phyloP scores from a whole-genome alignment of 73 alveolate genomes.

The Loxodes magnus region DNA sequence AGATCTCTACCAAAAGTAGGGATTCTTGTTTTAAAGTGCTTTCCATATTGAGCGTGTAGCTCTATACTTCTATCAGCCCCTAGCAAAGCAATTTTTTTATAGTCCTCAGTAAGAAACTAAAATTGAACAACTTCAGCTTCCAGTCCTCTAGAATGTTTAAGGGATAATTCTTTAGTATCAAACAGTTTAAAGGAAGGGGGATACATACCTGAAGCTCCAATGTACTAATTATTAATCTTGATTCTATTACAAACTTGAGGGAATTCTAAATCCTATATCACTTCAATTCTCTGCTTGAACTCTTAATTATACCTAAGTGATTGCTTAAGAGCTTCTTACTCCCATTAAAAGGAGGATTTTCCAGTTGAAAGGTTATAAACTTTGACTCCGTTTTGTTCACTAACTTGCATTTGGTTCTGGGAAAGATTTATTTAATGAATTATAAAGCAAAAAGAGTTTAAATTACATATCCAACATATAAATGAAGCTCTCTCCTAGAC shows the following conservation, averaged over 20 bases:
- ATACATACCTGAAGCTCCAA: slow-evolving; percentile 87
- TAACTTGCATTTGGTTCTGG: slow-evolving; percentile 22
- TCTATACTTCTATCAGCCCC: slow-evolving; percentile 89
- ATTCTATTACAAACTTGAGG: slow-evolving; percentile 56
- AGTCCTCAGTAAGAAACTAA: slow-evolving; percentile 76
- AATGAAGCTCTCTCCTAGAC: too few species aligned
- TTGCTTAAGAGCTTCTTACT: slow-evolving; percentile 50
- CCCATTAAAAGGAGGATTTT: slow-evolving; percentile 54
- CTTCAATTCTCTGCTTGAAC: slow-evolving; percentile 52
- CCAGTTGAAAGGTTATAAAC: slow-evolving; percentile 69
- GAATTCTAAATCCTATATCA: slow-evolving; percentile 74
- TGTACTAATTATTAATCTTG: slow-evolving; percentile 61
- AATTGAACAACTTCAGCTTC: slow-evolving; percentile 86
- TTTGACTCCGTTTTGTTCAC: slow-evolving; percentile 43
- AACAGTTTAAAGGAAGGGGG: slow-evolving; percentile 87
- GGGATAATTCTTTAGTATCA: slow-evolving; percentile 76
- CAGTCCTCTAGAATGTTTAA: slow-evolving; percentile 90
- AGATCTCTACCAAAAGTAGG: slow-evolving; percentile 93
- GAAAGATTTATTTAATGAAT: too few species aligned
- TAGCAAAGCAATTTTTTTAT: slow-evolving; percentile 82
- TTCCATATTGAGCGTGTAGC: slow-evolving; percentile 94
- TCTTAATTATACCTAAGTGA: slow-evolving; percentile 38
- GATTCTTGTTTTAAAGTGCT: slow-evolving; percentile 74
- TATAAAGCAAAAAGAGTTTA: too few species aligned
- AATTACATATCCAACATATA: too few species aligned